phyloP scores from a whole-genome alignment of 164 flowering plant genomes.

The Magnolia changhungtana region DNA sequence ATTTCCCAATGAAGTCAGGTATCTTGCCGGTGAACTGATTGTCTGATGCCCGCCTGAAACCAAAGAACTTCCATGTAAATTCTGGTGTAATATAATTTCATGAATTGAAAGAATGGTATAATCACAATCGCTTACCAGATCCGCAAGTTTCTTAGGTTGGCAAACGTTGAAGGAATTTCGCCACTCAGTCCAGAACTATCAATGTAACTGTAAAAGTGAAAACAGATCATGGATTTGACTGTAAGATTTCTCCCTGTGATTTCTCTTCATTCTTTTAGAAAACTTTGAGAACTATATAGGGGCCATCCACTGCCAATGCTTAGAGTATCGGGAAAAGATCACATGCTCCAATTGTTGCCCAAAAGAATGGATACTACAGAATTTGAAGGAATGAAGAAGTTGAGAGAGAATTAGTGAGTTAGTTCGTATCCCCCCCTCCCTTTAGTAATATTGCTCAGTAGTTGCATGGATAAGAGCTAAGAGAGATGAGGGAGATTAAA shows the following conservation, averaged over 20 bases:
- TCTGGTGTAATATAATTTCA: no score
- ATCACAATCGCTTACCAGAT: constrained; percentile 23
- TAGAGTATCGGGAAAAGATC: no score
- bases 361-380: no score
- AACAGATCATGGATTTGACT: neutral
- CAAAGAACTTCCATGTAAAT: neutral
- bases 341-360: no score
- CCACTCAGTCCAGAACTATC: constrained; percentile 40
- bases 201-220: constrained; percentile 24
- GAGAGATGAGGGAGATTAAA: no score
- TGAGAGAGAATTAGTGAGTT: no score
- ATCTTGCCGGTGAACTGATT: constrained; percentile 10
- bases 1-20: constrained; percentile 11
- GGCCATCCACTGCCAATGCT: no score
- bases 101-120: neutral
- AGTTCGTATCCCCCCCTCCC: no score
- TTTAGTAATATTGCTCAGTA: no score
- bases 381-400: no score
- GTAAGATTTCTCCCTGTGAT: neutral
- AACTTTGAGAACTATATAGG: no score
- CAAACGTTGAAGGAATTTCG: constrained; percentile 32
- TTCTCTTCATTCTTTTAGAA: neutral
- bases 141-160: constrained; percentile 18
- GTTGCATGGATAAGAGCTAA: no score
- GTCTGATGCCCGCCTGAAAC: constrained; percentile 10